Base-by-base conservation (phyloP, 192 early-diverging fungal genomes). In the Linnemannia schmuckeri region DNA sequence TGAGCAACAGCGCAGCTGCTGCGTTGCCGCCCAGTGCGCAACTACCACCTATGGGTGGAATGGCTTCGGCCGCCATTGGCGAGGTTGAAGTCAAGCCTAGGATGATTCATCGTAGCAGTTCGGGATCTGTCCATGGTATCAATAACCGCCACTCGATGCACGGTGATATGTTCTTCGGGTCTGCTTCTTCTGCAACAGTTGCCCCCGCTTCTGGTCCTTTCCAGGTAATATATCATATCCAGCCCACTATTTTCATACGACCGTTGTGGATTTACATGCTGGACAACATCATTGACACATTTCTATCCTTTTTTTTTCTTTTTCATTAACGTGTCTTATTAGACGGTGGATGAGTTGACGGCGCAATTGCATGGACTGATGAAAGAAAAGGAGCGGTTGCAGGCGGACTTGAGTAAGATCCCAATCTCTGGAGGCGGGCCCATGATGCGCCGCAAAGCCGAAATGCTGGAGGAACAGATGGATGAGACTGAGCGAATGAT, bases 341-440 rank as follows among this genome's bases (percentile, higher is more conserved):
- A 85, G 78, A 75, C 83, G 35, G 75, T 86, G 5, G 83, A 86
- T 41, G 88, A 90, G 68, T 74, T 91, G 38, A 87, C 88, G 55
- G 86, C 77, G n/a, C 85, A 90, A 35, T 70, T 91, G 66, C 83
- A 88, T n/a, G 52, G 71, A 15, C 35, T 91, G 49, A 81, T 88
- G n/a, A 89, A 91, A 46, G 85, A 91, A 72, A 91, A 91, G 66
- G 89, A 88, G 41, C 70, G 72, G 88, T 80, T 92, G 7, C 89
- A 91, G 76, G 89, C 90, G 12, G 85, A 89, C 78, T 80, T 91
- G 76, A 87, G 85, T 72, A 90, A 90, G 76, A 90, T 92, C 20
- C 91, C 91, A 10, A 82, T 92, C 37, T 78, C 89, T 1, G 91
- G 91, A 71, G 90, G 91, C 20, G 91, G 91, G 38, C 90, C 90